Conservation (phyloP, 2,329 filamentous ascomycete species). For the Diaporthe sp. region DNA sequence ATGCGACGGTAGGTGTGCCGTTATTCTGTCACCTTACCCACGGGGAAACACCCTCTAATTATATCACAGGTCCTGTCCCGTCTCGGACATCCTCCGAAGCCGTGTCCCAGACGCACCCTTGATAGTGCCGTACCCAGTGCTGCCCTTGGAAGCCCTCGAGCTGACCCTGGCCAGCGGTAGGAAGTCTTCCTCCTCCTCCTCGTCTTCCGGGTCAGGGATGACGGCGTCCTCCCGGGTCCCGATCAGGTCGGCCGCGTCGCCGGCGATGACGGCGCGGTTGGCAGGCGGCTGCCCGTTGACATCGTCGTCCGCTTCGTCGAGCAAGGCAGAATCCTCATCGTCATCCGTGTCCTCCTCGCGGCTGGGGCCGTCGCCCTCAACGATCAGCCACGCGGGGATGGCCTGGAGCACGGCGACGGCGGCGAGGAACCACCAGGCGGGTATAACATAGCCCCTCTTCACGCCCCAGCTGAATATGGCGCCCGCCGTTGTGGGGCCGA, state of each 20-base stretch:
- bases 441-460: slow-evolving; percentile 80
- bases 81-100: slow-evolving; percentile 36
- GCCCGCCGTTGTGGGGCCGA: slow-evolving; percentile 83
- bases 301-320: slow-evolving; percentile 51
- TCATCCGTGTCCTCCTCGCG: slow-evolving; percentile 51
- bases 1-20: background rate
- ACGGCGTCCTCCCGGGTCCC: background rate
- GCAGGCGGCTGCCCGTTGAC: slow-evolving; percentile 44
- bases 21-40: background rate
- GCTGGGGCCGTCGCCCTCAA: slow-evolving; percentile 79
- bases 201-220: slow-evolving; percentile 26
- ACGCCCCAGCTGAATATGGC: slow-evolving; percentile 82
- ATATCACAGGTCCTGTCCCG: background rate
- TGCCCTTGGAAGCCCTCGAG: slow-evolving; percentile 26
- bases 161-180: slow-evolving; percentile 33
- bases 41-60: background rate
- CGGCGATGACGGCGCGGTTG: slow-evolving; percentile 5
- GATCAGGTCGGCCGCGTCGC: slow-evolving; percentile 38
- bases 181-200: slow-evolving; percentile 17
- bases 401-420: slow-evolving; percentile 74
- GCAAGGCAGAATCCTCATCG: slow-evolving; percentile 48
- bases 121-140: slow-evolving; percentile 29
- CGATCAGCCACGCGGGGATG: slow-evolving; percentile 80
- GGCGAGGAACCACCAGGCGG: slow-evolving; percentile 86
- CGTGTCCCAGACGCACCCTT: background rate